A percentile compares a stretch with the other conserved stretches of the same genome.
Evolutionary conservation across 169 alveolate genomes (phyloP).

Genomic region (Plasmodium falciparum): DNA sequence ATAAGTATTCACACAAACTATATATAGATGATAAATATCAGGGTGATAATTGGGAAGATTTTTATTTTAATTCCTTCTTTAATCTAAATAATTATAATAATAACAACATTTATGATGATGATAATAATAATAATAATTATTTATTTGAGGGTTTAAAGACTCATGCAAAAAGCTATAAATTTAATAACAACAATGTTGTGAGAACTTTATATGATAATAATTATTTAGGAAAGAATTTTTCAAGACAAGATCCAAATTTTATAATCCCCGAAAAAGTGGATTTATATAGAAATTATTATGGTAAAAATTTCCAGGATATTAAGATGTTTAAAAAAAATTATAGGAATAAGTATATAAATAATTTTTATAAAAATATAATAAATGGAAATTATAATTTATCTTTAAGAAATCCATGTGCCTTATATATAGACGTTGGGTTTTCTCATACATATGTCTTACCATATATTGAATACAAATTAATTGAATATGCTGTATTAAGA

Average conservation of each 20-base stretch:
- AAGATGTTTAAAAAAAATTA: slow-evolving; percentile 32
- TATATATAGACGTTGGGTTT: slow-evolving; percentile 90
- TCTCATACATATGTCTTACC: slow-evolving; percentile 87
- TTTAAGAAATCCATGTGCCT: slow-evolving; percentile 83
- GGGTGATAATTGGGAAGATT: slow-evolving; percentile 72
- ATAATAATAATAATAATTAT: neutral
- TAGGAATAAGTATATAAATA: slow-evolving; percentile 37
- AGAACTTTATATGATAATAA: slow-evolving; percentile 14
- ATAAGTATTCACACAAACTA: slow-evolving; percentile 44
- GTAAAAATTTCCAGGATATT: slow-evolving; percentile 35
- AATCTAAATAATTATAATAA: neutral
- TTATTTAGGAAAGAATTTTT: slow-evolving; percentile 51
- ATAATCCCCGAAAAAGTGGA: slow-evolving; percentile 46
- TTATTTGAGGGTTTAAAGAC: neutral
- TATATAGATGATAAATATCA: slow-evolving; percentile 33
- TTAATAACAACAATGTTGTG: slow-evolving; percentile 10
- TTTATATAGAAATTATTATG: slow-evolving; percentile 36
- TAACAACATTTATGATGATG: neutral
- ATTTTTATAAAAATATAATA: slow-evolving; percentile 27
- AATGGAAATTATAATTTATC: slow-evolving; percentile 68
- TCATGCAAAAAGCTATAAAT: too few relatives aligned
- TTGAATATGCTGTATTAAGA: slow-evolving; percentile 88
- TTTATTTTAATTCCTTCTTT: slow-evolving; percentile 32
- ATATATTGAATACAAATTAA: slow-evolving; percentile 83
- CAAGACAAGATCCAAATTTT: slow-evolving; percentile 60